Percentiles rank a stretch among this genome's conserved stretches.
Evolutionary conservation across 345 rosid species (phyloP).

Genomic region (Cardamine chenopodiifolia): DNA sequence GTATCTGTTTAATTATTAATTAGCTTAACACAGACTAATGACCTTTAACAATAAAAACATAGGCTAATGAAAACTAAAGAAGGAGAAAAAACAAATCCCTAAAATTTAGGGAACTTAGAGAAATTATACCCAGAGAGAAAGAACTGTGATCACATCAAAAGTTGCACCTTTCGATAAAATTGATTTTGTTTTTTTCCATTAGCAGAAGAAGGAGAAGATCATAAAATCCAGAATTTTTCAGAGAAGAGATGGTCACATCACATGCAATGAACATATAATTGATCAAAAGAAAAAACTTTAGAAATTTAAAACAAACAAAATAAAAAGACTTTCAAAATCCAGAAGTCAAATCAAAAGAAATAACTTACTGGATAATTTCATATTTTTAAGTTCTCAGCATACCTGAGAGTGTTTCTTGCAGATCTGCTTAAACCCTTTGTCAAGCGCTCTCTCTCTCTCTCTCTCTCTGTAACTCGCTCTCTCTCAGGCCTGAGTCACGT

Average conservation of each 20-base stretch:
- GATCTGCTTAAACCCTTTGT: conserved; percentile 43
- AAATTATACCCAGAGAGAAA: conserved; percentile 22
- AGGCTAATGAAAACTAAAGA: neutral
- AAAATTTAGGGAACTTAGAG: conserved; percentile 19
- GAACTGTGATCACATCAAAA: conserved; percentile 32
- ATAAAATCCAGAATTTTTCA: conserved; percentile 19
- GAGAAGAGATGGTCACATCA: conserved; percentile 29
- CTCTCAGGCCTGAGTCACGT: conserved; percentile 19
- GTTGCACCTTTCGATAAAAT: conserved; percentile 1
- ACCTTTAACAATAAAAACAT: neutral
- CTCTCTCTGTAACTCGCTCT: neutral
- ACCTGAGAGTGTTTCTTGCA: conserved; percentile 42
- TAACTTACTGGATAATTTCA: neutral
- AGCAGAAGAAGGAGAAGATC: conserved; percentile 30
- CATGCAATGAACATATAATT: conserved; percentile 33
- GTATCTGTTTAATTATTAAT: conserved; percentile 21
- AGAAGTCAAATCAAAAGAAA: conserved; percentile 20
- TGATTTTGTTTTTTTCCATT: neutral
- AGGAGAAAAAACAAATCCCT: conserved; percentile 33
- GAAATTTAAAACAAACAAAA: neutral
- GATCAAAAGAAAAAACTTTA: conserved; percentile 12
- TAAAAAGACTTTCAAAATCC: neutral
- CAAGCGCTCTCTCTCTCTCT: conserved; percentile 12
- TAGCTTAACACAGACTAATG: conserved; percentile 14
- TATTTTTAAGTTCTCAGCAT: conserved; percentile 11